A percentile compares a stretch with the other conserved stretches of the same genome.
Conservation (phyloP, 2,329 filamentous ascomycete genomes). For the Cytospora paraplurivora region DNA sequence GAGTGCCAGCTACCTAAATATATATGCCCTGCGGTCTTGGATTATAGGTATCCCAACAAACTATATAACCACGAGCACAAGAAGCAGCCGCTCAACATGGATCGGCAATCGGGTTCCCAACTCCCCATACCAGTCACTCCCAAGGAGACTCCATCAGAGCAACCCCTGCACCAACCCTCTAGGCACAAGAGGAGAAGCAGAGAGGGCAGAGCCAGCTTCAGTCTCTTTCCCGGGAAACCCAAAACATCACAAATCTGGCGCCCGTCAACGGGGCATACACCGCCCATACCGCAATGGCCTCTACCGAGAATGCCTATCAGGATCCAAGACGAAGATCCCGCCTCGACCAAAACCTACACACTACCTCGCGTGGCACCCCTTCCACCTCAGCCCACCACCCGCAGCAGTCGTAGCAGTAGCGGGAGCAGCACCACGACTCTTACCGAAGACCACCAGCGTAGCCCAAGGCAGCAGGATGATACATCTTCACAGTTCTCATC, state of each 20-base stretch:
- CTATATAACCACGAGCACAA: neutral
- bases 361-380: constrained; percentile 24
- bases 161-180: constrained; percentile 23
- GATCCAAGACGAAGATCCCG: constrained; percentile 19
- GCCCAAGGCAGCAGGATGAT: neutral
- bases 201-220: constrained; percentile 24
- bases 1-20: neutral
- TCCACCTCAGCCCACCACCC: constrained; percentile 22
- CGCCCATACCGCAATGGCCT: constrained; percentile 26
- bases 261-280: constrained; percentile 26
- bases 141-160: constrained; percentile 23
- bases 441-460: constrained; percentile 10
- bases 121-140: constrained; percentile 28
- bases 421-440: constrained; percentile 18
- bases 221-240: constrained; percentile 23
- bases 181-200: constrained; percentile 25
- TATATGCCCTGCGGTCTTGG: neutral
- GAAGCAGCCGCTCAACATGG: constrained; percentile 9
- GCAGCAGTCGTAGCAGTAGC: constrained; percentile 18
- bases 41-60: neutral
- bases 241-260: constrained; percentile 27
- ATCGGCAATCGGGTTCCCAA: constrained; percentile 26
- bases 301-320: constrained; percentile 22
- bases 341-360: constrained; percentile 25
- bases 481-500: neutral